Percentiles rank a stretch among this genome's conserved stretches.
Evolutionary conservation across 345 rosid species (phyloP).

Genomic region (Gossypium bickii): DNA sequence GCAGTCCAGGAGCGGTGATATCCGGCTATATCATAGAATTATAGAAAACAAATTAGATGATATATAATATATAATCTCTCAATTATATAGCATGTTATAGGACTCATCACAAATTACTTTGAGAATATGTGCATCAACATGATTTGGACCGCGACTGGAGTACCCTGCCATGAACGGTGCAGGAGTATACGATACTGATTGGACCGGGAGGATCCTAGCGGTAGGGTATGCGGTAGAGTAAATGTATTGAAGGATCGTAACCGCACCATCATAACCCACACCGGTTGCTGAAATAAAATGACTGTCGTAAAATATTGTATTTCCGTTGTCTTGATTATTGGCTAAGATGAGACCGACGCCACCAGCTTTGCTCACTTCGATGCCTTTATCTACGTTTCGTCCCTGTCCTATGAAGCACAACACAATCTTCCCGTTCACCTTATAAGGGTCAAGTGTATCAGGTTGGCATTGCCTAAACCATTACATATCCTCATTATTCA

Average conservation of each 20-base stretch:
- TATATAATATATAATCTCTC: neutral
- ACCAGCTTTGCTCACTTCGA: conserved; percentile 75
- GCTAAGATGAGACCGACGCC: conserved; percentile 71
- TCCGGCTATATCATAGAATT: conserved; percentile 54
- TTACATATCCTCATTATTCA: neutral
- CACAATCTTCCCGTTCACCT: conserved; percentile 81
- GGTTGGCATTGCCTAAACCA: conserved; percentile 59
- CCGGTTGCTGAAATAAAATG: conserved; percentile 59
- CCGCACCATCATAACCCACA: conserved; percentile 27
- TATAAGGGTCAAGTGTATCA: conserved; percentile 44
- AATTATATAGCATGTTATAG: no score
- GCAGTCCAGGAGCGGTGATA: conserved; percentile 68
- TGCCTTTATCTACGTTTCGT: conserved; percentile 54
- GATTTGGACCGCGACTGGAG: conserved; percentile 66
- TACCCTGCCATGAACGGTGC: conserved; percentile 69
- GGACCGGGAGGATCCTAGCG: conserved; percentile 42
- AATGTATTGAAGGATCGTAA: conserved; percentile 45
- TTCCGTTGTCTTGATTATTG: conserved; percentile 28
- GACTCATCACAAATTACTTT: conserved; percentile 41
- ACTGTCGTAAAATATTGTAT: conserved; percentile 25
- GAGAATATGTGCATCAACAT: conserved; percentile 51
- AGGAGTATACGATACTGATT: conserved; percentile 38
- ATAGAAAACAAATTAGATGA: neutral
- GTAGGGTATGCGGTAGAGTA: conserved; percentile 42
- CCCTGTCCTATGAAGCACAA: conserved; percentile 63